phyloP scores from a whole-genome alignment of 2,329 filamentous ascomycete species.

The Karstenula rhodostoma region DNA sequence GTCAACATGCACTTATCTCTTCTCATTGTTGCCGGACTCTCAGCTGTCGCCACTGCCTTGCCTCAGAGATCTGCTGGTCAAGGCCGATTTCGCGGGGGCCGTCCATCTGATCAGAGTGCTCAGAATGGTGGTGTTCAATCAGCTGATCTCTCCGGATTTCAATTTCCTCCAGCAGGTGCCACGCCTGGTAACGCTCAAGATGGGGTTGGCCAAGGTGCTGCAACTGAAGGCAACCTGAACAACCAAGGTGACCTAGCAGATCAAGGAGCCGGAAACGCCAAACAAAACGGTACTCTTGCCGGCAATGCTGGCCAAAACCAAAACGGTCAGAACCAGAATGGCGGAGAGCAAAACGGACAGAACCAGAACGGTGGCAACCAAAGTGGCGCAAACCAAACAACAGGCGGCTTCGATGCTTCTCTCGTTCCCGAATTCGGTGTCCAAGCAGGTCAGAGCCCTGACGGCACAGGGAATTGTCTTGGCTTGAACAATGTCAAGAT shows the following conservation, averaged over 20 bases:
- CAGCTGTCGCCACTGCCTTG: constrained; percentile 1
- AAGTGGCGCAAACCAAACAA: background rate
- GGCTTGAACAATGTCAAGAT: constrained; percentile 21
- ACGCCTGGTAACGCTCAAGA: constrained; percentile 3
- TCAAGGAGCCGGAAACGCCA: no score
- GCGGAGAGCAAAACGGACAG: background rate
- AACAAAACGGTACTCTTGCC: background rate
- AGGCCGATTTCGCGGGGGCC: constrained; percentile 4
- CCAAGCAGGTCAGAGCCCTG: constrained; percentile 16
- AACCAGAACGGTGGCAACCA: background rate
- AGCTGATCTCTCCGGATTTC: background rate
- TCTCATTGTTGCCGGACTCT: background rate
- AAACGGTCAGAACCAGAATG: background rate
- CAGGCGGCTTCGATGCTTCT: constrained; percentile 14
- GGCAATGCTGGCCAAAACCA: background rate
- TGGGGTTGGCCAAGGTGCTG: background rate
- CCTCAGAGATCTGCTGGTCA: constrained; percentile 7
- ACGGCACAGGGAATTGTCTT: constrained; percentile 21
- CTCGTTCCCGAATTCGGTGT: constrained; percentile 27
- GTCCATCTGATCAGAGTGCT: constrained; percentile 1
- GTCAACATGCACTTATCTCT: constrained; percentile 6
- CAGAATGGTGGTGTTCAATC: constrained; percentile 2
- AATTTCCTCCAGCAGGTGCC: background rate
- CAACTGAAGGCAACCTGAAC: background rate
- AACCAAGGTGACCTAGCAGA: no score